A percentile compares a stretch with the other conserved stretches of the same genome.
These are phyloP conservation scores for Nymphaea colorata DNA, from an alignment of 164 flowering plant species.

Conservation along the genomic window DNA sequence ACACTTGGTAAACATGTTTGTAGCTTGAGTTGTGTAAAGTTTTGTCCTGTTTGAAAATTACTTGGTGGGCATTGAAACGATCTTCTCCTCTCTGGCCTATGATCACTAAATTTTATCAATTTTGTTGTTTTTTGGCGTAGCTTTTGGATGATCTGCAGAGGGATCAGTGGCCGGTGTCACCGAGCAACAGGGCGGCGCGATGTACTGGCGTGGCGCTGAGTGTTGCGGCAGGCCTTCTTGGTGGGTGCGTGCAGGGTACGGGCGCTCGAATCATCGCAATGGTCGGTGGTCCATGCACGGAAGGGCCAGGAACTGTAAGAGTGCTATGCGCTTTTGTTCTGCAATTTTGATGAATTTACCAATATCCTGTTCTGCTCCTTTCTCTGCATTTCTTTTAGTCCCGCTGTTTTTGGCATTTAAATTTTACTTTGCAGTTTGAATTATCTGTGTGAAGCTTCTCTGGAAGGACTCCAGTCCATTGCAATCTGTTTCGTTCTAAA, in stretches of 20 bases:
- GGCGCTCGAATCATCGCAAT: slow-evolving; percentile 78
- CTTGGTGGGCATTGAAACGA: neutral
- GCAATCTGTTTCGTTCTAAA: too few species aligned
- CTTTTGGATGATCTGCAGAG: slow-evolving; percentile 74
- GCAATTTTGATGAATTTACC: neutral
- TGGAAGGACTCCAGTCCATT: too few species aligned
- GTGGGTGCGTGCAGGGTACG: slow-evolving; percentile 84
- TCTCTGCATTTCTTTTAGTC: too few species aligned
- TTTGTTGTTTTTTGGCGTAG: slow-evolving; percentile 22
- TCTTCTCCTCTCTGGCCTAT: neutral
- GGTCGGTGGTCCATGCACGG: slow-evolving; percentile 98
- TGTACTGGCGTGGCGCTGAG: slow-evolving; percentile 94
- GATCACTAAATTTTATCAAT: neutral
- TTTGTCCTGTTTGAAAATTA: neutral
- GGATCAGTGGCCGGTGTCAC: slow-evolving; percentile 86
- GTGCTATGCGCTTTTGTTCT: neutral
- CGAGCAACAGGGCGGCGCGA: slow-evolving; percentile 56
- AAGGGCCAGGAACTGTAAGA: slow-evolving; percentile 93
- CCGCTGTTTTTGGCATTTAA: too few species aligned
- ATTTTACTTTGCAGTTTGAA: too few species aligned
- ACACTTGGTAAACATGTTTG: neutral
- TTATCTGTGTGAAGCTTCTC: too few species aligned
- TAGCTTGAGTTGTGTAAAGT: neutral
- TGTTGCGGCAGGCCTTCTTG: slow-evolving; percentile 82
- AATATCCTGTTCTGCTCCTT: neutral